These are phyloP conservation scores for Pseudocercospora cruenta DNA, from an alignment of 2,329 filamentous ascomycete genomes.

Conservation along the genomic window DNA sequence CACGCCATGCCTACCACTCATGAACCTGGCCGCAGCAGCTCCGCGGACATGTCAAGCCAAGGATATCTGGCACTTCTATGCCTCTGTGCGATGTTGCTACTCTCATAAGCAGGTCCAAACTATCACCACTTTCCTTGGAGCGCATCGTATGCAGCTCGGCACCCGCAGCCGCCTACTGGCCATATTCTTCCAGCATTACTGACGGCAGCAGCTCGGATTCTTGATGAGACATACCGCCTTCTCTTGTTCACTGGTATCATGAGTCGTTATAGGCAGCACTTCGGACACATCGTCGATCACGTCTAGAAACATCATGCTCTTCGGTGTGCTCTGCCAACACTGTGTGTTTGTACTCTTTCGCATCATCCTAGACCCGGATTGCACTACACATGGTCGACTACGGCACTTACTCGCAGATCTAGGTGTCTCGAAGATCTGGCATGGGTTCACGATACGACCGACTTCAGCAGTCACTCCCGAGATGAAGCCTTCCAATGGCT, in stretches of 20 bases:
- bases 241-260: slow-evolving; percentile 1
- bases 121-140: not conserved
- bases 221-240: slow-evolving; percentile 10
- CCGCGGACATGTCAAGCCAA: slow-evolving; percentile 1
- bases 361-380: not conserved
- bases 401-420: not conserved
- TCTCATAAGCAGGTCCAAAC: not conserved
- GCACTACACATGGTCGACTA: not conserved
- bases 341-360: not conserved
- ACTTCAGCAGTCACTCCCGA: not conserved
- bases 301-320: too few species aligned
- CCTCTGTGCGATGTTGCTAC: not conserved
- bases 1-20: slow-evolving; percentile 17
- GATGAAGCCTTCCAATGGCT: not conserved
- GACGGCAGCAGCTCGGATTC: not conserved
- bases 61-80: not conserved
- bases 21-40: not conserved
- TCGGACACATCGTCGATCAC: slow-evolving; percentile 2
- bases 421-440: not conserved
- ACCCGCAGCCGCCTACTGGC: not conserved
- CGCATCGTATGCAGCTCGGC: not conserved
- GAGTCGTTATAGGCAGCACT: not conserved
- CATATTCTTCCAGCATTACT: not conserved
- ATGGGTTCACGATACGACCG: not conserved
- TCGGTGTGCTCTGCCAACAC: not conserved